A percentile compares a stretch with the other conserved stretches of the same genome.
Evolutionary conservation across 371 early-diverging fungal species (phyloP).

Genomic region (Coemansia linderi): DNA sequence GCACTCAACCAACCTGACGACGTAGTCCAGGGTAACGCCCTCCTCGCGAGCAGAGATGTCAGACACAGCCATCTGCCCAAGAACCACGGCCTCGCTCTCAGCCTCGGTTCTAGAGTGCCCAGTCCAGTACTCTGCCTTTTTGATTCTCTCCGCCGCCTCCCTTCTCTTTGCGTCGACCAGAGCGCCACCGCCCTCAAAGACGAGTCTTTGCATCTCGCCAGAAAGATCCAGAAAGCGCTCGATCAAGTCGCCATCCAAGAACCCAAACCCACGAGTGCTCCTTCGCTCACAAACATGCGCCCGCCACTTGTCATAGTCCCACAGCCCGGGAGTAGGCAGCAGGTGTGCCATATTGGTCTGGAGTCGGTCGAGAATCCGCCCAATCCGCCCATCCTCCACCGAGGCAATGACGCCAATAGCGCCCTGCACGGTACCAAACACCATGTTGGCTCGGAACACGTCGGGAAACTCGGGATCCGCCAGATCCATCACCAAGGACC

Average conservation of each 20-base stretch:
- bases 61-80: slow-evolving; percentile 35
- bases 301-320: slow-evolving; percentile 63
- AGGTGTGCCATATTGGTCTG: slow-evolving; percentile 66
- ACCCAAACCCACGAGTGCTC: slow-evolving; percentile 56
- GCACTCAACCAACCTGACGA: slow-evolving; percentile 38
- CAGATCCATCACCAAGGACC: slow-evolving; percentile 70
- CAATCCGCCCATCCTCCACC: slow-evolving; percentile 61
- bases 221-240: slow-evolving; percentile 73
- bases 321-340: slow-evolving; percentile 60
- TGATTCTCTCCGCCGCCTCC: slow-evolving; percentile 3
- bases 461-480: slow-evolving; percentile 60
- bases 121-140: slow-evolving; percentile 31
- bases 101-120: slow-evolving; percentile 28
- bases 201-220: slow-evolving; percentile 52
- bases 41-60: slow-evolving; percentile 32
- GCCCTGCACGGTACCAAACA: slow-evolving; percentile 81
- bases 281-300: slow-evolving; percentile 63
- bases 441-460: slow-evolving; percentile 58
- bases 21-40: slow-evolving; percentile 33
- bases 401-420: slow-evolving; percentile 75
- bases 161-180: not conserved
- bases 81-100: slow-evolving; percentile 27
- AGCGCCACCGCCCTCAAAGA: slow-evolving; percentile 28
- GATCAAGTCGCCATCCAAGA: slow-evolving; percentile 89
- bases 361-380: slow-evolving; percentile 61